A percentile compares a stretch with the other conserved stretches of the same genome.
Conservation (phyloP, 1,284 basidiomycete species). For the Cryptococcus sp. region DNA sequence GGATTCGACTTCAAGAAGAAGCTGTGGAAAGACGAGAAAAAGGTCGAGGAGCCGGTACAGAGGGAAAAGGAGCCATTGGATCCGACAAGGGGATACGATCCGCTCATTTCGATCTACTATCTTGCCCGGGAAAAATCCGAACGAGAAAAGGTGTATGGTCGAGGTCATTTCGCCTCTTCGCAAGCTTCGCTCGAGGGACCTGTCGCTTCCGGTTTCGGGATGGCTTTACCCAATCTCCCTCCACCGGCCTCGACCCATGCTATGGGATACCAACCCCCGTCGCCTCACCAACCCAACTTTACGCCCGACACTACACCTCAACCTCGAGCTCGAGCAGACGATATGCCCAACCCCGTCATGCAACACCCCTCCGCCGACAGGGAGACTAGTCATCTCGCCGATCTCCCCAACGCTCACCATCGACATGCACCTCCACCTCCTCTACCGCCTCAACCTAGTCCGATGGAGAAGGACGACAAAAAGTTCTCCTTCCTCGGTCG, state of each 20-base stretch:
- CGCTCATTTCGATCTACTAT: conserved; percentile 92
- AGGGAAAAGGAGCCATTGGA: conserved; percentile 54
- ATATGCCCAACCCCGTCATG: conserved; percentile 39
- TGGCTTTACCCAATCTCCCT: conserved; percentile 72
- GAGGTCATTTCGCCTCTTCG: conserved; percentile 88
- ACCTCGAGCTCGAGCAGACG: conserved; percentile 40
- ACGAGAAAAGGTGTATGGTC: conserved; percentile 85
- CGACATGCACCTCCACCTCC: conserved; percentile 52
- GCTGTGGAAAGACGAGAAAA: conserved; percentile 59
- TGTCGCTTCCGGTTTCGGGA: conserved; percentile 56
- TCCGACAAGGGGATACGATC: conserved; percentile 89
- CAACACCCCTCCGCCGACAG: conserved; percentile 42
- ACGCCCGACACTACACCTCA: conserved; percentile 39
- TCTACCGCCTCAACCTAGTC: conserved; percentile 20
- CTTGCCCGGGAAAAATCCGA: conserved; percentile 93
- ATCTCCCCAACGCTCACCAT: conserved; percentile 43
- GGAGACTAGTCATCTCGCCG: conserved; percentile 36
- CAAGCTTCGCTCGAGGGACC: conserved; percentile 55
- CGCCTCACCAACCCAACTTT: conserved; percentile 38
- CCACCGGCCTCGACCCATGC: conserved; percentile 62
- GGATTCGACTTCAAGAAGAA: conserved; percentile 95
- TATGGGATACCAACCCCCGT: conserved; percentile 49
- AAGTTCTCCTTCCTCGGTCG: conserved; percentile 26
- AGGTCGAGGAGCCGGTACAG: conserved; percentile 29
- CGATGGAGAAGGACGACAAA: conserved; percentile 23